phyloP scores from a whole-genome alignment of 495 filamentous ascomycete genomes.

The Penicillium longicatenatum region DNA sequence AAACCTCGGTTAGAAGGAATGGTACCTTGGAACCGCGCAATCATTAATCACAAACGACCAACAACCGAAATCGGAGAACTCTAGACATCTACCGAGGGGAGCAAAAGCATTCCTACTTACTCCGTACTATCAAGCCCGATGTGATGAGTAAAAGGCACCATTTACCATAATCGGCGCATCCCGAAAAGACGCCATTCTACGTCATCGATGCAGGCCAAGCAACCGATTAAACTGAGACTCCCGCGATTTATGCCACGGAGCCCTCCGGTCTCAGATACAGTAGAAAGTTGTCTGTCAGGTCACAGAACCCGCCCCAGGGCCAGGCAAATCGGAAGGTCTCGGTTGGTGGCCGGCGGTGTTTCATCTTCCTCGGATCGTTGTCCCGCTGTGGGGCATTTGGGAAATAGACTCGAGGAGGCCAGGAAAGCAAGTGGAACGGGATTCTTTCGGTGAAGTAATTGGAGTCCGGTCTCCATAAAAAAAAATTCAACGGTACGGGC shows the following conservation, averaged over 20 bases:
- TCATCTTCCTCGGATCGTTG: conserved; percentile 28
- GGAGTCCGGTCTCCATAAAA: background rate
- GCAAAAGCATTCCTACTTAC: background rate
- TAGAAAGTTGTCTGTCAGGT: conserved; percentile 14
- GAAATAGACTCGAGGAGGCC: conserved; percentile 18
- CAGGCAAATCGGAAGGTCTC: conserved; percentile 35
- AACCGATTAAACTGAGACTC: conserved; percentile 25
- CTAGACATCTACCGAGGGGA: background rate
- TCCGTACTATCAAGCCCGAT: background rate
- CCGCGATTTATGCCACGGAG: conserved; percentile 25
- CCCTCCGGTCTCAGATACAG: conserved; percentile 31
- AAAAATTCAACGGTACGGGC: background rate
- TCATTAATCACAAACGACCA: background rate
- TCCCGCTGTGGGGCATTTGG: conserved; percentile 30
- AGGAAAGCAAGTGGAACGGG: background rate
- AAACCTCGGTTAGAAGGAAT: background rate
- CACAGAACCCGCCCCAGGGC: background rate
- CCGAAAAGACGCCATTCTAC: conserved; percentile 6
- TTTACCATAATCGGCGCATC: background rate
- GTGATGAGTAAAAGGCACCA: background rate
- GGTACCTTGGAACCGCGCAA: background rate
- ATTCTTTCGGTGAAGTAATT: background rate
- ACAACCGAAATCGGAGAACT: background rate
- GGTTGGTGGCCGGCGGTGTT: conserved; percentile 25
- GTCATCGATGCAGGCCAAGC: conserved; percentile 14